phyloP scores from a whole-genome alignment of 1,139 yeast genomes.

The Hyphopichia buzzinii region DNA sequence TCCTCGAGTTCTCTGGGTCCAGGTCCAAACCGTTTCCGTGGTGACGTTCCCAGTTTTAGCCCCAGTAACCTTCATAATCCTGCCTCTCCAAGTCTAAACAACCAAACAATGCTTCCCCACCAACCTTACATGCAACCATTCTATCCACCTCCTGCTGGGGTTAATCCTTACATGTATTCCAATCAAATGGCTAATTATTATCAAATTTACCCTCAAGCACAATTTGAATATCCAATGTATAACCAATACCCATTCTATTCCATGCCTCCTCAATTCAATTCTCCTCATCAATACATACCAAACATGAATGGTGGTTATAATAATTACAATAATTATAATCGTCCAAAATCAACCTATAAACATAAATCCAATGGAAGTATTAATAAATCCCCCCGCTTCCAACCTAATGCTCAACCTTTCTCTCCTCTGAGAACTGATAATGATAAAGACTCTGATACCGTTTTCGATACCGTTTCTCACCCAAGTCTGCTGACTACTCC shows the following conservation, averaged over 20 bases:
- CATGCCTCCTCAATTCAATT: conserved; percentile 1
- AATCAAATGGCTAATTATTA: conserved; percentile 9
- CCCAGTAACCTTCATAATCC: conserved; percentile 22
- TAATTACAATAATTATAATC: conserved; percentile 1
- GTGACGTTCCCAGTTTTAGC: conserved; percentile 42
- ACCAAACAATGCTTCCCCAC: conserved; percentile 4
- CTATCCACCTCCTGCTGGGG: conserved; percentile 7
- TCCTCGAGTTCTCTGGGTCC: conserved; percentile 18
- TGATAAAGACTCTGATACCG: neutral
- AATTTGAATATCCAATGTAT: conserved; percentile 8
- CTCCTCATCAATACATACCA: conserved; percentile 4
- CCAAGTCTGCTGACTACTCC: neutral
- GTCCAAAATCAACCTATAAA: conserved; percentile 2
- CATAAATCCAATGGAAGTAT: conserved; percentile 2
- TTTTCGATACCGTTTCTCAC: neutral
- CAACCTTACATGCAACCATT: conserved; percentile 7
- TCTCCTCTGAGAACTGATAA: neutral
- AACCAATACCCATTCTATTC: conserved; percentile 3
- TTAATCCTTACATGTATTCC: conserved; percentile 5
- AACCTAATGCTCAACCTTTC: neutral
- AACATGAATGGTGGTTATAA: conserved; percentile 2
- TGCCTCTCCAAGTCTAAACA: conserved; percentile 8
- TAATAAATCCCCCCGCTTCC: neutral
- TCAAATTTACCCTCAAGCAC: conserved; percentile 8
- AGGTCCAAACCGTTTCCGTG: conserved; percentile 41